Evolutionary conservation across 805 yeast species (phyloP).

Genomic region (Suhomyces xylopsoci): DNA sequence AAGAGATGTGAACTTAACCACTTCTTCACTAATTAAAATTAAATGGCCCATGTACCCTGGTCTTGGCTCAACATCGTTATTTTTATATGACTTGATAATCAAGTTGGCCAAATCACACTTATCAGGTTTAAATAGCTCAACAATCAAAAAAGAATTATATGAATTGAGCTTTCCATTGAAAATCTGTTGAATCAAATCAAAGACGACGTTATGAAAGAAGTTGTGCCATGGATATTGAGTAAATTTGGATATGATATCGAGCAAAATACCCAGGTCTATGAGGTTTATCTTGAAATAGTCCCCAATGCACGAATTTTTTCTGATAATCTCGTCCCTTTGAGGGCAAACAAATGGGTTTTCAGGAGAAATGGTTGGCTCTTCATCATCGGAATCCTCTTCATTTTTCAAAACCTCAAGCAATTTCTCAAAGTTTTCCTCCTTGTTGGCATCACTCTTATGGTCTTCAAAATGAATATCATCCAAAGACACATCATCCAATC

Average conservation of each 20-base stretch:
- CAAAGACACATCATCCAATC: slow-evolving; percentile 35
- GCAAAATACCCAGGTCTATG: slow-evolving; percentile 67
- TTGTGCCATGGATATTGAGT: slow-evolving; percentile 94
- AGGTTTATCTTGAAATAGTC: slow-evolving; percentile 82
- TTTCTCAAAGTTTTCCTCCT: slow-evolving; percentile 14
- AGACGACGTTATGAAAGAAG: slow-evolving; percentile 94
- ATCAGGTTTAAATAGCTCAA: slow-evolving; percentile 22
- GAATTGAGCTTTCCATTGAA: slow-evolving; percentile 90
- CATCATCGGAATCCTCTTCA: slow-evolving; percentile 42
- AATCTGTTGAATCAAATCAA: slow-evolving; percentile 93
- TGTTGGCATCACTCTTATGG: slow-evolving; percentile 17
- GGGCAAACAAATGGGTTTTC: slow-evolving; percentile 43
- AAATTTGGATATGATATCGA: slow-evolving; percentile 68
- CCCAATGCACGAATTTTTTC: slow-evolving; percentile 73
- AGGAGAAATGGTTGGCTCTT: slow-evolving; percentile 42
- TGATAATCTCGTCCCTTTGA: slow-evolving; percentile 28
- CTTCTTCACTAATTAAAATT: slow-evolving; percentile 90
- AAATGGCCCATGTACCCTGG: slow-evolving; percentile 98
- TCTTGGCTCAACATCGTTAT: slow-evolving; percentile 49
- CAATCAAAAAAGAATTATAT: slow-evolving; percentile 58
- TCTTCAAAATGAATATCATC: slow-evolving; percentile 31
- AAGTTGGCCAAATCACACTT: slow-evolving; percentile 41
- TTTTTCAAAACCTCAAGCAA: slow-evolving; percentile 23
- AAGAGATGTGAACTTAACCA: slow-evolving; percentile 76
- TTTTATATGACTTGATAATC: slow-evolving; percentile 40